Conservation (phyloP, 148 eudicot species). For the Rhododendron griersonianum region DNA sequence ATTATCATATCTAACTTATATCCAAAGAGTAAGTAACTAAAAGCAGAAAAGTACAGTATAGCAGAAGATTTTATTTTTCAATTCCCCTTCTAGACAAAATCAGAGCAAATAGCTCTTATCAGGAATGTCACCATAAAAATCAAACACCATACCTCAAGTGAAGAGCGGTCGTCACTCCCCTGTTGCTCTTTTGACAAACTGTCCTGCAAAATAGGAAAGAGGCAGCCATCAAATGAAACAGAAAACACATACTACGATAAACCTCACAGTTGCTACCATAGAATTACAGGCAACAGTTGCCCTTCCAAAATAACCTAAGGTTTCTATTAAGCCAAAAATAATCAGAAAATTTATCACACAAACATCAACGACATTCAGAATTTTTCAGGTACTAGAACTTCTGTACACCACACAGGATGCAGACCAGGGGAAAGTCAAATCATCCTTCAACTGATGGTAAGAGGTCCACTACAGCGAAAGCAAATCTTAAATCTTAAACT, state of each 20-base stretch:
- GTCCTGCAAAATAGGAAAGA: conserved; percentile 47
- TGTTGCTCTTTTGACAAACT: conserved; percentile 40
- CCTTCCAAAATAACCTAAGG: not conserved
- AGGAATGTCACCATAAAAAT: conserved; percentile 1
- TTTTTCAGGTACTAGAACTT: not conserved
- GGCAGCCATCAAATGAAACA: not conserved
- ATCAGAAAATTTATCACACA: not conserved
- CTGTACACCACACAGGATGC: not conserved
- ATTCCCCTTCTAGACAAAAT: not conserved
- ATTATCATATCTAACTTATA: not conserved
- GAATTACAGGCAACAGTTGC: not conserved
- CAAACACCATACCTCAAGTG: conserved; percentile 45
- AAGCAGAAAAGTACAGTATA: not conserved
- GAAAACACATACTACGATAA: not conserved
- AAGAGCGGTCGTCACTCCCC: conserved; percentile 36
- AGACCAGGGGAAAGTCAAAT: not conserved
- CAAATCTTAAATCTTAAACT: not conserved
- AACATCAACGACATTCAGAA: not conserved
- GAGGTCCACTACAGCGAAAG: not conserved
- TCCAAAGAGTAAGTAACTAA: not conserved
- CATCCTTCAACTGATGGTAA: not conserved
- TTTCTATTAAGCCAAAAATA: not conserved
- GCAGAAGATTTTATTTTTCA: not conserved
- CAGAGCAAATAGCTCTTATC: not conserved
- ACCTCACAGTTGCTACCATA: not conserved